Evolutionary conservation across 2,329 filamentous ascomycete species (phyloP).

Genomic region (Botrytis cinerea): DNA sequence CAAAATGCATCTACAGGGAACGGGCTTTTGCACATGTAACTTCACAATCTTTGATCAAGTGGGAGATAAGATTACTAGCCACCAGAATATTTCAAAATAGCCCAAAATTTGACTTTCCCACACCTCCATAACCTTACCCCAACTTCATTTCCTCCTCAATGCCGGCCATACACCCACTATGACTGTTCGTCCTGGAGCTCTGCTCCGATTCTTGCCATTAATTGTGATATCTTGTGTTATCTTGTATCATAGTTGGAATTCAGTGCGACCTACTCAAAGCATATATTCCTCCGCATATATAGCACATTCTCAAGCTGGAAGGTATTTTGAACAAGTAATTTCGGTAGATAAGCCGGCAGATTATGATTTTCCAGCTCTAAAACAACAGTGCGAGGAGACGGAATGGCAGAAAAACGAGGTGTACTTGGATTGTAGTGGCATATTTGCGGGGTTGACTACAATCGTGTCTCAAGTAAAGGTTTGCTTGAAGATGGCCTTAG

Average conservation of each 20-base stretch:
- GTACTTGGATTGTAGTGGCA: conserved; percentile 42
- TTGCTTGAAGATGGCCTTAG: conserved; percentile 44
- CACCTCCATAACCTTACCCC: conserved; percentile 1
- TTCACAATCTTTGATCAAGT: neutral
- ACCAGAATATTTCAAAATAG: neutral
- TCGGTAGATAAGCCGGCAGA: conserved; percentile 28
- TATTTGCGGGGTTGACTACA: conserved; percentile 41
- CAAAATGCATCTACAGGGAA: conserved; percentile 13
- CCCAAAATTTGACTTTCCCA: neutral
- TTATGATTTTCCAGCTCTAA: conserved; percentile 37
- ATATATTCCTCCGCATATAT: neutral
- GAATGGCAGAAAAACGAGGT: conserved; percentile 35
- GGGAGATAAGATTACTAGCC: neutral
- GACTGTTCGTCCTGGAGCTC: conserved; percentile 12
- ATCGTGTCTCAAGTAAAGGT: conserved; percentile 44
- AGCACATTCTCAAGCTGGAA: conserved; percentile 10
- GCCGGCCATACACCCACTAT: conserved; percentile 6
- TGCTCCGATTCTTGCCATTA: conserved; percentile 16
- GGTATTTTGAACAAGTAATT: conserved; percentile 43
- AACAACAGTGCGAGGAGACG: conserved; percentile 33
- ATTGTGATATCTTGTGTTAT: conserved; percentile 6
- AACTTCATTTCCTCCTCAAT: conserved; percentile 16
- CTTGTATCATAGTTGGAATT: conserved; percentile 14
- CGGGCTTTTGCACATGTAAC: neutral
- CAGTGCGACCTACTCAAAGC: neutral